A percentile compares a stretch with the other conserved stretches of the same genome.
Evolutionary conservation across 139 green algal species (phyloP).

Genomic region (Tetraselmis chui): DNA sequence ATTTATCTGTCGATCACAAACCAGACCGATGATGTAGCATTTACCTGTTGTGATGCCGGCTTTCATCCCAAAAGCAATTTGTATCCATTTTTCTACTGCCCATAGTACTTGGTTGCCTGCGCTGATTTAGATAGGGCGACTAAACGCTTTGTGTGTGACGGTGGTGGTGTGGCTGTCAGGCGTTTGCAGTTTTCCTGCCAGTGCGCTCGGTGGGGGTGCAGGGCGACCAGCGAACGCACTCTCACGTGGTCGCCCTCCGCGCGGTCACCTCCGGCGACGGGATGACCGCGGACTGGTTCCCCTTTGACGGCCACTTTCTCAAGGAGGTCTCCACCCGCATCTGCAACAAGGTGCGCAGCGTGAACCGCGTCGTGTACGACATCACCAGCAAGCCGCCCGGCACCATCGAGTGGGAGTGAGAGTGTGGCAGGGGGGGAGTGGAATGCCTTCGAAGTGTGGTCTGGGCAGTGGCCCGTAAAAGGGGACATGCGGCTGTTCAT

Average conservation of each 20-base stretch:
- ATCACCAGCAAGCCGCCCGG: constrained; percentile 95
- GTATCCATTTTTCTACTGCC: too few species aligned
- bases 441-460: too few species aligned
- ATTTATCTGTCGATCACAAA: too few species aligned
- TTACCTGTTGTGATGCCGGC: too few species aligned
- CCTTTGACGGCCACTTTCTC: constrained; percentile 89
- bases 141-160: too few species aligned
- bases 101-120: too few species aligned
- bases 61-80: too few species aligned
- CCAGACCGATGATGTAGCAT: too few species aligned
- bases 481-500: too few species aligned
- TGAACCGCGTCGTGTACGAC: constrained; percentile 98
- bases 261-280: constrained; percentile 85
- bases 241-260: constrained; percentile 85
- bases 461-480: too few species aligned
- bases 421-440: too few species aligned
- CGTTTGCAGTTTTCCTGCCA: constrained; percentile 97
- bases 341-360: constrained; percentile 82
- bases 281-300: constrained; percentile 99
- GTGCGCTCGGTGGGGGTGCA: constrained; percentile 80
- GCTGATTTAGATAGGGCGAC: too few species aligned
- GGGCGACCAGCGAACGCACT: constrained; percentile 92
- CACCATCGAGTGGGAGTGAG: constrained; percentile 98
- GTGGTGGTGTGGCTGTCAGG: constrained; percentile 42
- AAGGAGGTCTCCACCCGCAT: constrained; percentile 77